Evolutionary conservation across 768 basidiomycete genomes (phyloP).

Genomic region (Tulasnella sp.): DNA sequence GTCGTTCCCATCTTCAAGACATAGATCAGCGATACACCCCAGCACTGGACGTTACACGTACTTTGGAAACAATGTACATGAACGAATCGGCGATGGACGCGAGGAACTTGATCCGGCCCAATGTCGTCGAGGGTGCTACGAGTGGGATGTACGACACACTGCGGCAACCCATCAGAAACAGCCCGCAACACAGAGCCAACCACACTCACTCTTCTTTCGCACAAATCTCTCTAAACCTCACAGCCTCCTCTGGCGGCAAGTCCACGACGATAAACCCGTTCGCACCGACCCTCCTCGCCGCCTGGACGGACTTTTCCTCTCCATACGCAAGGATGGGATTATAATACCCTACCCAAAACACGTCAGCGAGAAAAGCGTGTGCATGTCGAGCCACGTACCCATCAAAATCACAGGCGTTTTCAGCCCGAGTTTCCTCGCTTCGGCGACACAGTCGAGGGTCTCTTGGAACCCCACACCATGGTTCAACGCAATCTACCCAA

Average conservation of each 20-base stretch:
- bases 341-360: conserved; percentile 64
- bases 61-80: conserved; percentile 97
- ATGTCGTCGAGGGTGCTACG: conserved; percentile 85
- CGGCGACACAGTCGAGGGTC: conserved; percentile 59
- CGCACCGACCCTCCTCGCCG: conserved; percentile 79
- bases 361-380: not conserved
- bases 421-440: conserved; percentile 72
- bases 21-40: not conserved
- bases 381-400: conserved; percentile 40
- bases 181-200: not conserved
- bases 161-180: conserved; percentile 8
- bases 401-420: conserved; percentile 83
- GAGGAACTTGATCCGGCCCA: conserved; percentile 79
- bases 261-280: conserved; percentile 98
- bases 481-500: conserved; percentile 62
- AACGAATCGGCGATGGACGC: conserved; percentile 91
- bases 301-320: conserved; percentile 85
- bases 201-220: conserved; percentile 54
- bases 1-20: conserved; percentile 83
- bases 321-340: conserved; percentile 93
- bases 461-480: conserved; percentile 65
- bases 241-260: conserved; percentile 92
- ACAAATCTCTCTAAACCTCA: conserved; percentile 83
- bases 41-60: conserved; percentile 25
- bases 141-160: conserved; percentile 93